Evolutionary conservation across 1,139 yeast species (phyloP).

Genomic region (Tardiomyces blankii): DNA sequence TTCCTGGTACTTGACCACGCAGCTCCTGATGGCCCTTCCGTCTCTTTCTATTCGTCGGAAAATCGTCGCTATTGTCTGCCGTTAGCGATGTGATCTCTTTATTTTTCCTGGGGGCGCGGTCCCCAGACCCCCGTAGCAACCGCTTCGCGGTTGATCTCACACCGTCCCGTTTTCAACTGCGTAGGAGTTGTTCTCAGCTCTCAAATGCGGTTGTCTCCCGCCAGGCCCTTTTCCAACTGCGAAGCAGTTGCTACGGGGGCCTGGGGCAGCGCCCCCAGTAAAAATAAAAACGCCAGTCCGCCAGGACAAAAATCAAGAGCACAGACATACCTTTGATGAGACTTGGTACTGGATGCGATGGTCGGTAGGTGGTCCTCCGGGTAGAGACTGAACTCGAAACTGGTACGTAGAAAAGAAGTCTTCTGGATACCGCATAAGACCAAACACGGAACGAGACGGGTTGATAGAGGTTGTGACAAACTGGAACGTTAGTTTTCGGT

Average conservation of each 20-base stretch:
- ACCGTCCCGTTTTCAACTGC: no score
- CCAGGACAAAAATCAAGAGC: no score
- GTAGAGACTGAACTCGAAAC: neutral
- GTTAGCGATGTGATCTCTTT: neutral
- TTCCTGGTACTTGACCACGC: conserved; percentile 3
- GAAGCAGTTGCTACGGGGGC: no score
- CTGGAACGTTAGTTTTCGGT: neutral
- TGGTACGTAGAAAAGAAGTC: neutral
- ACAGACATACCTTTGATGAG: neutral
- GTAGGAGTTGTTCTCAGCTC: no score
- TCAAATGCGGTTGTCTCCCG: no score
- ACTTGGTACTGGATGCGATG: neutral
- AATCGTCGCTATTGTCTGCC: conserved; percentile 3
- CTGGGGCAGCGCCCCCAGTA: no score
- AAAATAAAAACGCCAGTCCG: no score
- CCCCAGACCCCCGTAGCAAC: no score
- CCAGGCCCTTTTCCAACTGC: no score
- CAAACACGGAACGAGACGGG: neutral
- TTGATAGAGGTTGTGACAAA: neutral
- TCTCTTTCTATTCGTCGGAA: conserved; percentile 14
- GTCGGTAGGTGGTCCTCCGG: neutral
- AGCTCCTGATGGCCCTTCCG: conserved; percentile 7
- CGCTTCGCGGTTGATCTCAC: no score
- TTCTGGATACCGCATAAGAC: neutral
- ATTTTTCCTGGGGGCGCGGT: no score